phyloP scores from a whole-genome alignment of 2,329 filamentous ascomycete species.

The Hypoxylon sp. region DNA sequence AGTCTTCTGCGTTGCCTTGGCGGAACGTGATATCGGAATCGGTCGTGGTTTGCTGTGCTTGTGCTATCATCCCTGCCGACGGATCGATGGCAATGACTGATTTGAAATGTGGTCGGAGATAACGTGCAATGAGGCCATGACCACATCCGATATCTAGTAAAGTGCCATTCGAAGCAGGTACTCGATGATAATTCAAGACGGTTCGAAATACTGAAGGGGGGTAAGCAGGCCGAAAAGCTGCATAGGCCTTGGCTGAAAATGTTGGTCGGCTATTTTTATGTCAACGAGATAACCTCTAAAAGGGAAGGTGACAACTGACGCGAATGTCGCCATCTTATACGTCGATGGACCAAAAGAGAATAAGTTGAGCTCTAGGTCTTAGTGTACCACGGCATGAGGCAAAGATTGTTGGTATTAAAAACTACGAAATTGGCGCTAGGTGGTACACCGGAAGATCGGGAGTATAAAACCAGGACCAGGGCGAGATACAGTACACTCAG shows the following conservation, averaged over 20 bases:
- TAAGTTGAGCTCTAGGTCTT: slow-evolving; percentile 27
- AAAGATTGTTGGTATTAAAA: slow-evolving; percentile 20
- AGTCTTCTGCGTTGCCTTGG: slow-evolving; percentile 61
- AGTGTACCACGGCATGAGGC: slow-evolving; percentile 1
- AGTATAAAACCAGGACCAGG: slow-evolving; percentile 1
- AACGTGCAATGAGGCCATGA: slow-evolving; percentile 65
- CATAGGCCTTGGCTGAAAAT: slow-evolving; percentile 66
- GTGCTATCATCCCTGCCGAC: slow-evolving; percentile 63
- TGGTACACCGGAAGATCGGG: too few relatives aligned
- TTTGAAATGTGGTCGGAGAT: slow-evolving; percentile 61
- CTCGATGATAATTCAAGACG: slow-evolving; percentile 63
- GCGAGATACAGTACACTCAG: slow-evolving; percentile 27
- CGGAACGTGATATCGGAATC: slow-evolving; percentile 58
- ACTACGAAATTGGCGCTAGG: too few relatives aligned
- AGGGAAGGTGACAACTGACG: slow-evolving; percentile 48
- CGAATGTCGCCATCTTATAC: slow-evolving; percentile 57
- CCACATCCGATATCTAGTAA: slow-evolving; percentile 70
- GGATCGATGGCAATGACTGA: slow-evolving; percentile 64
- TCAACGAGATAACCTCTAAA: slow-evolving; percentile 25
- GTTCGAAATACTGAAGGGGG: slow-evolving; percentile 62
- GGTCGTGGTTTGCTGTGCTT: slow-evolving; percentile 55
- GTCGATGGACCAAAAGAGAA: slow-evolving; percentile 21
- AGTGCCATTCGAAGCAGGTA: slow-evolving; percentile 42
- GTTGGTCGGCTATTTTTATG: slow-evolving; percentile 56
- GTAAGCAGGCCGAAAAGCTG: slow-evolving; percentile 67